Evolutionary conservation across 1,284 basidiomycete species (phyloP).

Genomic region (Pseudozyma sp.): DNA sequence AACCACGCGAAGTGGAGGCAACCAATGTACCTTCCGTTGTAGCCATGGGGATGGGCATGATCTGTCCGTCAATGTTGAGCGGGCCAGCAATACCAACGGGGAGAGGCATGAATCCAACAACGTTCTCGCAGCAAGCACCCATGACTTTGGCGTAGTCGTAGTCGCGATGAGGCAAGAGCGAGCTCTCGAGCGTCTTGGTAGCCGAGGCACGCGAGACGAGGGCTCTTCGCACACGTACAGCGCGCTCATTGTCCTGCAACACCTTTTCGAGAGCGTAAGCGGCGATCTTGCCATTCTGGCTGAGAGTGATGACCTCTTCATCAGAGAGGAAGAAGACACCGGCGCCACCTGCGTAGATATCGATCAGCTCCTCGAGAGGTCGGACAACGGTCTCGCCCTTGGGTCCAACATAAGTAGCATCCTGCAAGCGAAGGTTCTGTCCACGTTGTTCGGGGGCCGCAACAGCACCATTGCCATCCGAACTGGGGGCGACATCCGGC

Average conservation of each 20-base stretch:
- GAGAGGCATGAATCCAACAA: constrained; percentile 95
- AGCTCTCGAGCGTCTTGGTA: constrained; percentile 86
- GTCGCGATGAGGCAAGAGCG: constrained; percentile 82
- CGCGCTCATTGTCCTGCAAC: constrained; percentile 85
- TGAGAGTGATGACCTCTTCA: constrained; percentile 90
- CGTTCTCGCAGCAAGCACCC: constrained; percentile 99
- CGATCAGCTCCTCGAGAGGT: constrained; percentile 80
- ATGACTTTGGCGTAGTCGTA: constrained; percentile 96
- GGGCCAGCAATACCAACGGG: constrained; percentile 97
- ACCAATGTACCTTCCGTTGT: constrained; percentile 98
- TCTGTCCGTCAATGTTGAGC: constrained; percentile 86
- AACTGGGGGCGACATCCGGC: constrained; percentile 36
- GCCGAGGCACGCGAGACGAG: constrained; percentile 89
- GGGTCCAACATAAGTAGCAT: constrained; percentile 40
- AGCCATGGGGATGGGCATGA: constrained; percentile 96
- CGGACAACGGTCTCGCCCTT: constrained; percentile 62
- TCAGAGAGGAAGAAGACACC: constrained; percentile 78
- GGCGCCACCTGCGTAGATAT: constrained; percentile 84
- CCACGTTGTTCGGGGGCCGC: constrained; percentile 29
- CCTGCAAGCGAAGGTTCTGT: constrained; percentile 42
- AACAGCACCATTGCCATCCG: constrained; percentile 50
- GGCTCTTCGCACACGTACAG: constrained; percentile 87
- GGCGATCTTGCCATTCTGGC: constrained; percentile 92
- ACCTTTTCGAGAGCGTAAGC: constrained; percentile 95
- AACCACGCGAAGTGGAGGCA: constrained; percentile 95